Evolutionary conservation across 345 rosid species (phyloP), one percentile per base, ranked within the genome.

Genomic region (Citrus sp.): DNA sequence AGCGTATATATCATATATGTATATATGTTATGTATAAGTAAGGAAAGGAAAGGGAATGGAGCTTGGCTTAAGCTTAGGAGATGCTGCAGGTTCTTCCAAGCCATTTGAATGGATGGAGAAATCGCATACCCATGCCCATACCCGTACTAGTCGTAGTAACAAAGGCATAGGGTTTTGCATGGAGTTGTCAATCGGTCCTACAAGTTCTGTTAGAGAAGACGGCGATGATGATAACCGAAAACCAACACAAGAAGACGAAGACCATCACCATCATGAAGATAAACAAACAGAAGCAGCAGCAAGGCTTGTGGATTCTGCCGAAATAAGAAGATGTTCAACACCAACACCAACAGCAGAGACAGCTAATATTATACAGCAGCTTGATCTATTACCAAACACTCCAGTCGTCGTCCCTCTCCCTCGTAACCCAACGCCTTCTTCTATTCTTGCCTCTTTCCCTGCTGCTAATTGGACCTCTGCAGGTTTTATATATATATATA

Each of bases 41-140:
- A 13, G 51, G 51, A 42, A 42, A 12, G 16, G 16, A 25, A 16
- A 67, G 13, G 60, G 40, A 13, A 83, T 83, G 86, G 86, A 83
- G 74, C 86, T 83, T 55, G 83, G 81, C 30, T 74, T 83, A 30
- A 77, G 81, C 68, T 74, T 82, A 54, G 84, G 84, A 24, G 79
- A 82, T 14, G 58, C 84, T 25, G 68, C 81, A 21, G 58, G 58
- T 14, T 54, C 58, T 54, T 46, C 51, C 16, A 81, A 81, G 72
- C 25, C 82, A 7, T 68, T 79, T 34, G 78, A 49, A 21, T 72
- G 51, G 76, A 67, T 83, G 61, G 82, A 83, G 7, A 83, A 77
- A 27, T 25, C 80, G 24, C 75, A 66, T 16, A 49, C 49, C 14
- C 51, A 13, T 46, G 14, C 51, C 16, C 51, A 9, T 1, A 56